Percentiles rank a stretch among this genome's conserved stretches.
These are phyloP conservation scores for Diaporthe longicolla DNA, from an alignment of 2,329 filamentous ascomycete genomes.

Conservation along the genomic window DNA sequence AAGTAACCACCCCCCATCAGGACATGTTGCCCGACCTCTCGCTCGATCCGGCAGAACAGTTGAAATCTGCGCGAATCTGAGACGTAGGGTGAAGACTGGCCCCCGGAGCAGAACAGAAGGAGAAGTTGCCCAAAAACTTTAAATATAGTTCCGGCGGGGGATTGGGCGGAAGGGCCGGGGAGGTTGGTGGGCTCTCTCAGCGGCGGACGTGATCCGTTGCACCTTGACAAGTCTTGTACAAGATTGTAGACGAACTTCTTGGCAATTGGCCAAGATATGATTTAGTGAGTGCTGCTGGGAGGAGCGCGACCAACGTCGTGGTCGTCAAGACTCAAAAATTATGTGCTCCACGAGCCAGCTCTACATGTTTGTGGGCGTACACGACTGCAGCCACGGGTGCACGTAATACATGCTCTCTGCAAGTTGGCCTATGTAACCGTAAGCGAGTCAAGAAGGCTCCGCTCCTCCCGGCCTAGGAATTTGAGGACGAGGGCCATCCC, in stretches of 20 bases:
- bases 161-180: neutral
- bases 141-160: neutral
- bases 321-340: neutral
- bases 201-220: neutral
- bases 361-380: neutral
- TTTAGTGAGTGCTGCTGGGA: too few relatives aligned
- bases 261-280: too few relatives aligned
- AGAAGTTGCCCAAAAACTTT: neutral
- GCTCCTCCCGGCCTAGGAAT: neutral
- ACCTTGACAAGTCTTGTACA: neutral
- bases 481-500: too few relatives aligned
- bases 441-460: slow-evolving; percentile 23
- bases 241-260: too few relatives aligned
- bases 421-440: neutral
- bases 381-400: too few relatives aligned
- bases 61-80: neutral
- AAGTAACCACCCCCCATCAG: neutral
- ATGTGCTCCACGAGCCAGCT: neutral
- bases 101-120: neutral
- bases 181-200: neutral
- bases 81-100: slow-evolving; percentile 6
- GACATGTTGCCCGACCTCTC: neutral
- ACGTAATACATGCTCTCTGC: neutral
- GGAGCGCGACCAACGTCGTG: too few relatives aligned
- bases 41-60: neutral